Percentiles rank a stretch among this genome's conserved stretches.
phyloP scores from a whole-genome alignment of 257 asterid species.

The Ilex asprella region DNA sequence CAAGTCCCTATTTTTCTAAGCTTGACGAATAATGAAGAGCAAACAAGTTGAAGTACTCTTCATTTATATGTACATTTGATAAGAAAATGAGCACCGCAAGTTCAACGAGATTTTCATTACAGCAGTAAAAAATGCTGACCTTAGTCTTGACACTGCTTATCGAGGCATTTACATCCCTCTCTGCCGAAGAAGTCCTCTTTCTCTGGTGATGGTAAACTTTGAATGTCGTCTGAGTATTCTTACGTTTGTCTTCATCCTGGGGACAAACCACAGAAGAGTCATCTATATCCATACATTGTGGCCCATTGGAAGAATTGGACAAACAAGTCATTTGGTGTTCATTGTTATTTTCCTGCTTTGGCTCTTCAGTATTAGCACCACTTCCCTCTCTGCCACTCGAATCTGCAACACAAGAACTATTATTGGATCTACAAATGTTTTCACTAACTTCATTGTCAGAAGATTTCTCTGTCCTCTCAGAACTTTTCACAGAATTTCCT shows the following conservation, averaged over 20 bases:
- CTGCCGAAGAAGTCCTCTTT: slow-evolving; percentile 17
- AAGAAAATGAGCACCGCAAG: no score
- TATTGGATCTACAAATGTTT: background rate
- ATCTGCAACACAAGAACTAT: background rate
- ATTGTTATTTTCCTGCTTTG: background rate
- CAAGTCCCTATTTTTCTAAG: no score
- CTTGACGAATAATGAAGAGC: no score
- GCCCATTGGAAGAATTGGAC: slow-evolving; percentile 14
- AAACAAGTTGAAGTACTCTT: no score
- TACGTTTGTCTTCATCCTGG: slow-evolving; percentile 8
- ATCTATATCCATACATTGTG: slow-evolving; percentile 9
- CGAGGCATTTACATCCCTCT: slow-evolving; percentile 9
- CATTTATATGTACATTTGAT: no score
- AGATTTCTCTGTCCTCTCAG: slow-evolving; percentile 7
- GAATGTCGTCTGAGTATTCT: slow-evolving; percentile 12
- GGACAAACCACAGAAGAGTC: slow-evolving; percentile 2
- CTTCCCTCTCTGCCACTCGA: slow-evolving; percentile 13
- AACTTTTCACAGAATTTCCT: slow-evolving; percentile 3
- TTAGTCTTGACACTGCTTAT: slow-evolving; percentile 11
- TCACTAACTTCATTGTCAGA: slow-evolving; percentile 8
- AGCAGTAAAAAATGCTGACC: slow-evolving; percentile 21
- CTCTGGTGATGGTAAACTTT: slow-evolving; percentile 23
- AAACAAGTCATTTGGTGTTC: background rate
- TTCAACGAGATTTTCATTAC: no score
- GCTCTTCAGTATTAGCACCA: background rate